phyloP scores from a whole-genome alignment of 768 basidiomycete genomes.

The Chalciporus piperatus region DNA sequence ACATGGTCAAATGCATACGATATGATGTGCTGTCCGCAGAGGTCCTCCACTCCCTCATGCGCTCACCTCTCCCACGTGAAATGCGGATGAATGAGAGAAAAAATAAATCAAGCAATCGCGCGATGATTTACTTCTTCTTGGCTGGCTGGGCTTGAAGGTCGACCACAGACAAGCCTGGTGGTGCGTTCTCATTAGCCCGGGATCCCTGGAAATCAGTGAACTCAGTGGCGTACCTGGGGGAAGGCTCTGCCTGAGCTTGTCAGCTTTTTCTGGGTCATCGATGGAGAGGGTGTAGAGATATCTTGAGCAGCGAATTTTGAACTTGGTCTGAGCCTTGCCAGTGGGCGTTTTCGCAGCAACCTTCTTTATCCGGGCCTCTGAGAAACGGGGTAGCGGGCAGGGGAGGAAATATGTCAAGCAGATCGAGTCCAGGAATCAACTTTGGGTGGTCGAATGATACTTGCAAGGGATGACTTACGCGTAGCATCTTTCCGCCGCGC shows the following conservation, averaged over 20 bases:
- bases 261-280: conserved; percentile 97
- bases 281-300: conserved; percentile 97
- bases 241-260: conserved; percentile 92
- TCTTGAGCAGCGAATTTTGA: conserved; percentile 96
- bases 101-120: conserved; percentile 7
- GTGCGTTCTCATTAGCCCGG: background rate
- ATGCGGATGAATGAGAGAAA: background rate
- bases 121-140: conserved; percentile 66
- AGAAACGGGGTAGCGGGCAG: background rate
- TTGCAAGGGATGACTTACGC: conserved; percentile 54
- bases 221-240: conserved; percentile 74
- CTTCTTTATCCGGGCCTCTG: conserved; percentile 99
- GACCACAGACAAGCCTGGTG: conserved; percentile 62
- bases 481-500: conserved; percentile 96
- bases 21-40: conserved; percentile 7
- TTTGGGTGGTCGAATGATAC: background rate
- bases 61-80: background rate
- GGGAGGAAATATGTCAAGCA: background rate
- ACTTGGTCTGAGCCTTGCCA: conserved; percentile 87
- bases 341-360: conserved; percentile 62
- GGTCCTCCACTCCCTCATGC: conserved; percentile 4
- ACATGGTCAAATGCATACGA: conserved; percentile 14
- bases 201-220: background rate
- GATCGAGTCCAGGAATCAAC: background rate
- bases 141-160: conserved; percentile 58